These are phyloP conservation scores for Pythium chondricola DNA, from an alignment of 352 stramenopile species.

Conservation along the genomic window DNA sequence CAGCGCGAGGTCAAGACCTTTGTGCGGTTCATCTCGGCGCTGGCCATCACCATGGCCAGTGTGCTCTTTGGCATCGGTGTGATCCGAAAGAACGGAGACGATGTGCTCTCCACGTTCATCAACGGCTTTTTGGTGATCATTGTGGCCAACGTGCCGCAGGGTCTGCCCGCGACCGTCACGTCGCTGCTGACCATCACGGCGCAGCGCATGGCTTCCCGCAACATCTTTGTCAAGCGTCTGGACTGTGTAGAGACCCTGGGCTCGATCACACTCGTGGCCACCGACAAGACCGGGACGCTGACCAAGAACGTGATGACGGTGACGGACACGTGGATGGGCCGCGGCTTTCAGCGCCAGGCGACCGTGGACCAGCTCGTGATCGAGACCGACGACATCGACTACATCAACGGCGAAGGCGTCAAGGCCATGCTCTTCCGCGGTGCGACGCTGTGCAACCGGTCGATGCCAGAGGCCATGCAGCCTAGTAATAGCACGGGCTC, in stretches of 20 bases:
- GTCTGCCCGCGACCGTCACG: conserved; percentile 87
- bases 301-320: conserved; percentile 73
- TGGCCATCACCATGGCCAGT: conserved; percentile 26
- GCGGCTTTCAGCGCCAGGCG: conserved; percentile 26
- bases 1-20: conserved; percentile 38
- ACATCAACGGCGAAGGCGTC: conserved; percentile 12
- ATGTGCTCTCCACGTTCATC: conserved; percentile 36
- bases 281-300: conserved; percentile 91
- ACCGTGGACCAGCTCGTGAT: conserved; percentile 20
- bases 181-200: conserved; percentile 87
- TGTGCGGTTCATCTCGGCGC: conserved; percentile 36
- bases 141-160: conserved; percentile 72
- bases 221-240: conserved; percentile 87
- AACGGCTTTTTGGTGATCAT: conserved; percentile 48
- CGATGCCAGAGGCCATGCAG: conserved; percentile 20
- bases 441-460: conserved; percentile 33
- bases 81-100: conserved; percentile 25
- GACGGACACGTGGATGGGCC: conserved; percentile 33
- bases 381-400: conserved; percentile 31
- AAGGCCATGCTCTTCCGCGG: conserved; percentile 32
- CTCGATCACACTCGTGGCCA: conserved; percentile 85
- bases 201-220: conserved; percentile 63
- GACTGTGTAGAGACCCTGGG: conserved; percentile 88
- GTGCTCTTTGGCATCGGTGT: conserved; percentile 29
- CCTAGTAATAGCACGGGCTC: too few relatives aligned